Conservation (phyloP, 129 eudicot genomes). For the Saposhnikovia divaricata region DNA sequence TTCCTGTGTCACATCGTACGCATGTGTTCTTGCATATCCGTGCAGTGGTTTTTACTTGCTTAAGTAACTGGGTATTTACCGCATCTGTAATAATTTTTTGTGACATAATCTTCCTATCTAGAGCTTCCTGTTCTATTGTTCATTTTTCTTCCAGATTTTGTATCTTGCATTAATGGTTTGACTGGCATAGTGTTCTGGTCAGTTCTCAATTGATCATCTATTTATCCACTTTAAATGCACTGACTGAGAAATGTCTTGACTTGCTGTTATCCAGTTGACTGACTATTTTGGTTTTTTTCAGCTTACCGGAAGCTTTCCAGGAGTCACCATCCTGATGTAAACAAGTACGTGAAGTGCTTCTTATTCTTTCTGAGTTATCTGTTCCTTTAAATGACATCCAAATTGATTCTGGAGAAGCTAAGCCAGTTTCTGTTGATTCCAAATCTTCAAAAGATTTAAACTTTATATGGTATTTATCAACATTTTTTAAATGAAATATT, state of each 20-base stretch:
- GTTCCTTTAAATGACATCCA: not conserved
- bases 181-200: too few species aligned
- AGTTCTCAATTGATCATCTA: too few species aligned
- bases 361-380: not conserved
- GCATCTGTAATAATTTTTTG: too few species aligned
- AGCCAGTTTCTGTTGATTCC: not conserved
- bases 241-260: too few species aligned
- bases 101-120: too few species aligned
- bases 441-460: not conserved
- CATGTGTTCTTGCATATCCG: not conserved
- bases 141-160: too few species aligned
- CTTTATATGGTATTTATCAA: not conserved
- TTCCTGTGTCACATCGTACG: not conserved
- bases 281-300: too few species aligned
- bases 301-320: too few species aligned
- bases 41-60: not conserved
- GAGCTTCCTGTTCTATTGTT: too few species aligned
- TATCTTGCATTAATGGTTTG: too few species aligned
- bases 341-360: slow-evolving; percentile 57
- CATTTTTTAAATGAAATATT: slow-evolving; percentile 9
- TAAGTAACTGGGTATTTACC: not conserved
- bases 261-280: too few species aligned
- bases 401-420: not conserved
- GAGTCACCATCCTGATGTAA: slow-evolving; percentile 99
- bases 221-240: too few species aligned